Conservation (phyloP, 805 yeast species). For the Tetrapisispora iriomotensis region DNA sequence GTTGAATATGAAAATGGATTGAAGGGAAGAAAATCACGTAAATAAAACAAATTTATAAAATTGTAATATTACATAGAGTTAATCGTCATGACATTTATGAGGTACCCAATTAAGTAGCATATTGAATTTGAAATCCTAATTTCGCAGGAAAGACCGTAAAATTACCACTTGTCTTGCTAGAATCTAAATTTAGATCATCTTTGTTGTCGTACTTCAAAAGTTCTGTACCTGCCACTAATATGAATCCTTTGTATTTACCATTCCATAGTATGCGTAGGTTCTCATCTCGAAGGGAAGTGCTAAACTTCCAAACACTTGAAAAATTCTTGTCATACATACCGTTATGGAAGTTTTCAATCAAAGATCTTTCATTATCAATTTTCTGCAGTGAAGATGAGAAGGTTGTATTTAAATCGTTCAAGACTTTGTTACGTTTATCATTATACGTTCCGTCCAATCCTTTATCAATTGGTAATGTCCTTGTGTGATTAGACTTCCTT, state of each 20-base stretch:
- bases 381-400: constrained; percentile 27
- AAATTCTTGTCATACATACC: constrained; percentile 45
- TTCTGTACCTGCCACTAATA: constrained; percentile 65
- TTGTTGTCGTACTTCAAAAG: constrained; percentile 23
- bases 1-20: constrained; percentile 42
- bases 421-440: constrained; percentile 11
- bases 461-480: not conserved
- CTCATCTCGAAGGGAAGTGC: constrained; percentile 57
- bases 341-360: constrained; percentile 42
- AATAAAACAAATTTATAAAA: not conserved
- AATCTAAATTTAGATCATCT: constrained; percentile 20
- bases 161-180: not conserved
- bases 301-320: constrained; percentile 61
- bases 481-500: too few relatives aligned
- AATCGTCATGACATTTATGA: too few relatives aligned
- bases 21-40: constrained; percentile 24
- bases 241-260: constrained; percentile 71
- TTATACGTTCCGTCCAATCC: not conserved
- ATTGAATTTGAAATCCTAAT: constrained; percentile 26
- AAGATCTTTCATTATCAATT: constrained; percentile 30
- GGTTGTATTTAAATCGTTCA: constrained; percentile 22
- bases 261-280: constrained; percentile 72
- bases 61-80: too few relatives aligned
- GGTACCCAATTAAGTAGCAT: constrained; percentile 22
- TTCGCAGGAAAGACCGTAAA: constrained; percentile 12